Evolutionary conservation across 164 flowering plant genomes (phyloP), one percentile per base, ranked within the genome.

Genomic region (Saururus chinensis): DNA sequence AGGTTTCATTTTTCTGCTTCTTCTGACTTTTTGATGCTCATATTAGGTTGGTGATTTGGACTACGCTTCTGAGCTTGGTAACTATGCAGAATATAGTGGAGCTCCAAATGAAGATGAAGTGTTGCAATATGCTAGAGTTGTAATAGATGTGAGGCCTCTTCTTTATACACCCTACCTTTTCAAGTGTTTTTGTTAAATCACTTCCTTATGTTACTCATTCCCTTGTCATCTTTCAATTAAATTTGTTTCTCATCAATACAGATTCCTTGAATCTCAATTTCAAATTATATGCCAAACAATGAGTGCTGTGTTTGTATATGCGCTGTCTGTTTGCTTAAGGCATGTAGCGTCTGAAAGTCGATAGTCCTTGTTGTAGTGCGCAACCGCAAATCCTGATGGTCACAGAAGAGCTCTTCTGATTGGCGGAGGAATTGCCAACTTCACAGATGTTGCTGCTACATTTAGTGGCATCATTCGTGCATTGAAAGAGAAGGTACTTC

Each of bases 91-190:
- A 68, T 91, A 91, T 51, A 88, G 98, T 75, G 98, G 98, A 61
- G 96, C 96, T 59, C 98, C 96, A 26, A 91, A 88, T 74, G 93
- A 88, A 67, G 97, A 88, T 60, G 97, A 91, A 76, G 97, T 91
- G 24, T 73, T 91, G 77, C 93, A 91, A 52, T 91, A 91, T 75
- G 96, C 98, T 9, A 74, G 95, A 74, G 98, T 91, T 23, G 96
- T 88, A 55, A 72, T 87, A 76, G 96, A 91, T 75, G 98, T 88
- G 72, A 80, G 93, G 25, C 20, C 20, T 60, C 41, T 25, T 40
- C 13, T 22, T 26, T 20, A 48, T 52, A 25, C 23, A 30, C 22
- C 11, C n/a, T 41, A 42, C n/a, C 59, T 14, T 14, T 64, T 26
- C 42, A 19, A 0, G 24, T 21, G n/a, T 9, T 23, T 48, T 52